Conservation (phyloP, 306 rosid genomes). For the Heteromeles arbutifolia region DNA sequence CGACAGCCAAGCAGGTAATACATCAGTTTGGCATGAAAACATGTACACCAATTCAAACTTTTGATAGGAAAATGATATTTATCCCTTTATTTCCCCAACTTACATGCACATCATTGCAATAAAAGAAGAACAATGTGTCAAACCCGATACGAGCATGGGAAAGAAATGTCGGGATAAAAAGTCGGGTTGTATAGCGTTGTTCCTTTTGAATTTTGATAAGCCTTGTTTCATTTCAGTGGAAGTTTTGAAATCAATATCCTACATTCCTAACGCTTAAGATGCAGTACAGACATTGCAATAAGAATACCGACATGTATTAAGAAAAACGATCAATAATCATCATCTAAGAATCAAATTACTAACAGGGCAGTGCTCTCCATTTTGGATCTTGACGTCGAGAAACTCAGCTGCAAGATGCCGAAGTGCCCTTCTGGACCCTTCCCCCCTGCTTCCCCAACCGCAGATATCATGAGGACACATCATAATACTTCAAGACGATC, state of each 20-base stretch:
- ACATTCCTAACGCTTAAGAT: not conserved
- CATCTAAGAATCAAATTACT: slow-evolving; percentile 31
- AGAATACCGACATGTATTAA: too few species aligned
- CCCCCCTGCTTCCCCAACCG: slow-evolving; percentile 47
- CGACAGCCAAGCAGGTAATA: not conserved
- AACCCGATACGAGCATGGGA: not conserved
- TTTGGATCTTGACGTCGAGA: slow-evolving; percentile 74
- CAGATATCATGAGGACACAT: slow-evolving; percentile 7
- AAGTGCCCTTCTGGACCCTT: slow-evolving; percentile 53
- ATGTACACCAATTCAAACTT: not conserved
- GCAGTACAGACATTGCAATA: not conserved
- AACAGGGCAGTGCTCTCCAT: slow-evolving; percentile 94
- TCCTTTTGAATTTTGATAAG: not conserved
- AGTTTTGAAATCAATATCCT: not conserved
- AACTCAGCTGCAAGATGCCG: slow-evolving; percentile 73
- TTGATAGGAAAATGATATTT: not conserved
- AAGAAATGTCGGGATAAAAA: not conserved
- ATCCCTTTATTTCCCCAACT: not conserved
- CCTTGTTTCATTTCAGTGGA: not conserved
- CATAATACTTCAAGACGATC: not conserved
- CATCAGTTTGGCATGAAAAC: not conserved
- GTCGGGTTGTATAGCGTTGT: not conserved
- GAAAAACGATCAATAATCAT: not conserved
- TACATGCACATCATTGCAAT: not conserved
- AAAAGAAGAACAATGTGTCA: not conserved